Base-by-base conservation (phyloP, 257 asterid species). In the Solanum pimpinellifolium region DNA sequence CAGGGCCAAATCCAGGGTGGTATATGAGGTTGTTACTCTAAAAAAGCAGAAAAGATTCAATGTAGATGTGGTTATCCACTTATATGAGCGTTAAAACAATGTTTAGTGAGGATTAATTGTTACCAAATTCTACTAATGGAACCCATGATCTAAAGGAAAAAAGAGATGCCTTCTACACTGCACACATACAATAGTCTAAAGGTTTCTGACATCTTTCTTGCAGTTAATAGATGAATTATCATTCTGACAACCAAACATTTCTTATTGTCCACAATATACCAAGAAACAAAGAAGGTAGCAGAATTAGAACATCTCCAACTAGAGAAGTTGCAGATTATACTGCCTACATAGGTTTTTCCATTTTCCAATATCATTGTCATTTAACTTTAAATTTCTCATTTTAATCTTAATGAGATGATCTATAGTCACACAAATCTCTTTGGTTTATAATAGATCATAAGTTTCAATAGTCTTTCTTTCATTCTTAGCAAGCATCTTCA, bases 1-100 rank as follows among this genome's bases (percentile, higher is more conserved):
- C 90, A 62, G 99, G 99, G 82, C 98, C 99, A 75, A 95, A 97
- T 89, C 98, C 98, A 87, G 98, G 98, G 77, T 94, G 98, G 88
- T 92, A 89, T 89, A 95, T 94, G 86, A 94, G 95, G 86, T 95
- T 95, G 83, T 89, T 93, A 91, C 94, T 92, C 98, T 95, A 73
- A 35, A 87, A 78, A 69, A 76, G 76, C 68, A 83, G 29, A 69
- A 68, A 69, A 84, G 42, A 39, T 39, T 75, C 83, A 75, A 75
- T 37, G 23, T 23, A 75, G 27, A 75, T 75, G 56, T 21, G 83
- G 33, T 9, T 39, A 75, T 75, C 83, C 56, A 75, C 83, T 75
- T 39, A 39, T 39, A 6, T 23, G 33, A 0, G 49, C 27, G 10
- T 73, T 73, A 13, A 39, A 75, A 75, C 11, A 75, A 39, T 39